Conservation (phyloP, 164 flowering plant genomes). For the Cinnamomum chago region DNA sequence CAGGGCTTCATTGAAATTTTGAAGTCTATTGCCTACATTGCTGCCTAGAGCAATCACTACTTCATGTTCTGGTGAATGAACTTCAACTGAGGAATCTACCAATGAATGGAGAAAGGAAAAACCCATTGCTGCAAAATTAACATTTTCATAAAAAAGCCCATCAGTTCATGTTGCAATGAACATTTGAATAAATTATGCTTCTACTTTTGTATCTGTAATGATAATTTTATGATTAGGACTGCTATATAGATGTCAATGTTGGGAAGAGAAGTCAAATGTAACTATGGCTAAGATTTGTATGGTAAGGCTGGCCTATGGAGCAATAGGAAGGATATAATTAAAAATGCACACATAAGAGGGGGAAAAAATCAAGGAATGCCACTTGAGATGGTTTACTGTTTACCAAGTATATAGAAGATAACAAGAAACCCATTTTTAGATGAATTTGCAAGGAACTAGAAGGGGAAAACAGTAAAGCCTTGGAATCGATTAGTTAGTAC, state of each 20-base stretch:
- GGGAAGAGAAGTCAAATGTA: neutral
- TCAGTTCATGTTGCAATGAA: neutral
- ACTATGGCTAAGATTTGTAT: neutral
- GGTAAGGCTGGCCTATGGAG: neutral
- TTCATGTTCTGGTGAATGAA: conserved; percentile 65
- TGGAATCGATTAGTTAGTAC: too few species aligned
- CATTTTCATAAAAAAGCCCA: neutral
- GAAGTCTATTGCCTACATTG: conserved; percentile 78
- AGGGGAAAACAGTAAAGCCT: too few species aligned
- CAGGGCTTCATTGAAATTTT: conserved; percentile 73
- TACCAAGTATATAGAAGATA: too few species aligned
- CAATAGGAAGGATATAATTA: neutral
- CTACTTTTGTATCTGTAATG: neutral
- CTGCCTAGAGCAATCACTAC: conserved; percentile 94
- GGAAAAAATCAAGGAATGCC: too few species aligned
- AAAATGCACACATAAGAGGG: neutral
- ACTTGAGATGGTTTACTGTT: too few species aligned
- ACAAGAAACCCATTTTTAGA: too few species aligned
- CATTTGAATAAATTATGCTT: neutral
- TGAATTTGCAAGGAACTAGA: too few species aligned
- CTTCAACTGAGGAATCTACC: conserved; percentile 36
- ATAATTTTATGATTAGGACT: neutral
- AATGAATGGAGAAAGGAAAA: conserved; percentile 34
- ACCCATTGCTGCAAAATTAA: conserved; percentile 27
- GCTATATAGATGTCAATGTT: too few species aligned